These are phyloP conservation scores for Zizania palustris DNA, from an alignment of 202 grass and related monocot genomes.

Conservation along the genomic window DNA sequence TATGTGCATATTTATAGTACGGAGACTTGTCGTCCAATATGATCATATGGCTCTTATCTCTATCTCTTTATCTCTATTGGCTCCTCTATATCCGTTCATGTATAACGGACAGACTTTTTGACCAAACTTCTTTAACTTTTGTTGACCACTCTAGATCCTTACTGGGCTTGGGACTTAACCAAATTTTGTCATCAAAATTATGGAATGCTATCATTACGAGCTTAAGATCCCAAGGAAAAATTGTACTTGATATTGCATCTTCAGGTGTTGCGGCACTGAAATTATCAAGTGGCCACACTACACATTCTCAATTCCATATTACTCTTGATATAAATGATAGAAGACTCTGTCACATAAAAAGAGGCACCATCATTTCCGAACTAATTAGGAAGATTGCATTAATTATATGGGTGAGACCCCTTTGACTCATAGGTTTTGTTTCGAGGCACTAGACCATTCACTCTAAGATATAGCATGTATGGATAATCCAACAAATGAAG, in stretches of 20 bases:
- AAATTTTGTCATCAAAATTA: too few relatives aligned
- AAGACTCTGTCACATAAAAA: accelerated
- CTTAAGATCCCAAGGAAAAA: background rate
- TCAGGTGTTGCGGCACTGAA: background rate
- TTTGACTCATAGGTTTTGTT: background rate
- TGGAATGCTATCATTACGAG: background rate
- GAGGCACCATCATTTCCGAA: accelerated
- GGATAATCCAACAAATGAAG: accelerated
- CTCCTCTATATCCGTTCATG: too few relatives aligned
- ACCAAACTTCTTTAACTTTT: too few relatives aligned
- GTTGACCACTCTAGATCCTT: too few relatives aligned
- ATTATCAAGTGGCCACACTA: background rate
- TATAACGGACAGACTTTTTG: too few relatives aligned
- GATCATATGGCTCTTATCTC: too few relatives aligned
- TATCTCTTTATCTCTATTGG: too few relatives aligned
- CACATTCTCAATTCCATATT: background rate
- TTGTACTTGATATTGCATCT: too few relatives aligned
- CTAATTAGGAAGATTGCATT: background rate
- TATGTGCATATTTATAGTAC: too few relatives aligned
- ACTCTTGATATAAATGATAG: background rate
- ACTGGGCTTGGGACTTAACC: too few relatives aligned
- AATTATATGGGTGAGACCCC: too few relatives aligned
- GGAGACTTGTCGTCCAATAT: too few relatives aligned
- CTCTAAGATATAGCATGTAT: background rate
- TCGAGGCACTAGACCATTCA: background rate